phyloP scores from a whole-genome alignment of 768 basidiomycete genomes.

The Russula vinacea region DNA sequence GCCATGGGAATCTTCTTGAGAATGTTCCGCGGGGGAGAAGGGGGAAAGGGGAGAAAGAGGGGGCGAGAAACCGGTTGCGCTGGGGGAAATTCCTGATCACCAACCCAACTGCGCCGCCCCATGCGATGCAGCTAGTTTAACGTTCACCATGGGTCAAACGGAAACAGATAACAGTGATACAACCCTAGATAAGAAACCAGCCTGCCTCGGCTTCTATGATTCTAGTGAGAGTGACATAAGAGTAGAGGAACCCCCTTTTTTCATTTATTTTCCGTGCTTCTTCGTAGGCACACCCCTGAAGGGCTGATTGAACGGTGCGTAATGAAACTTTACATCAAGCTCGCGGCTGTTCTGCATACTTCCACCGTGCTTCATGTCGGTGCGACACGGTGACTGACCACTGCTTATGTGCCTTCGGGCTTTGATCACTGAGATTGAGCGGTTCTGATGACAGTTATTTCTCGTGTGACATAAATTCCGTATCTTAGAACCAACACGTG shows the following conservation, averaged over 20 bases:
- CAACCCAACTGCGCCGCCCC: not conserved
- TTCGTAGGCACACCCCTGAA: not conserved
- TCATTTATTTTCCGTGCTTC: not conserved
- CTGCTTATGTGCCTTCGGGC: not conserved
- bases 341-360: not conserved
- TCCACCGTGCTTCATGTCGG: not conserved
- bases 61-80: not conserved
- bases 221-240: not conserved
- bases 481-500: not conserved
- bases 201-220: not conserved
- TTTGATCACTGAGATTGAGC: not conserved
- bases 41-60: not conserved
- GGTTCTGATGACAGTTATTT: slow-evolving; percentile 4
- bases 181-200: not conserved
- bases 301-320: not conserved
- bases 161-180: not conserved
- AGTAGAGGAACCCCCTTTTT: not conserved
- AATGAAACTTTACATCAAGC: not conserved
- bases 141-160: not conserved
- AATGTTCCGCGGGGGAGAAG: not conserved
- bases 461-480: not conserved
- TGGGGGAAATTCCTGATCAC: not conserved
- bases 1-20: not conserved
- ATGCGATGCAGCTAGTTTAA: not conserved
- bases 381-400: not conserved